Percentiles rank a stretch among this genome's conserved stretches.
These are phyloP conservation scores for Candida glucosophila DNA, from an alignment of 1,139 yeast genomes.

Conservation along the genomic window DNA sequence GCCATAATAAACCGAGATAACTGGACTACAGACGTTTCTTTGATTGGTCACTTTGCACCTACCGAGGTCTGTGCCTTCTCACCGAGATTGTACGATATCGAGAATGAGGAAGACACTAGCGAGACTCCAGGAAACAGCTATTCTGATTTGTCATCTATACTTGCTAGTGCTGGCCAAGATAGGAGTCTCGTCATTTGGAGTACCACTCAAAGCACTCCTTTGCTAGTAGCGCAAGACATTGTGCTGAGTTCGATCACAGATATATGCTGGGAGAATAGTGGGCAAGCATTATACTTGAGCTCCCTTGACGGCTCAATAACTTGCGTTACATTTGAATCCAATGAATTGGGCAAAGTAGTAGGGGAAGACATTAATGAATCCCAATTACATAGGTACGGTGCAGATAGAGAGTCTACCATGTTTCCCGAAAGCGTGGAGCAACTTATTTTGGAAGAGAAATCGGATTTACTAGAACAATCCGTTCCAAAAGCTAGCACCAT, in stretches of 20 bases:
- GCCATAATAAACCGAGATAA: conserved; percentile 83
- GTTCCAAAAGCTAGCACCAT: conserved; percentile 2
- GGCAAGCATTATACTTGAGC: conserved; percentile 59
- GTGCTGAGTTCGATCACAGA: conserved; percentile 61
- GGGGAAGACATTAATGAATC: conserved; percentile 57
- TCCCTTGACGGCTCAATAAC: conserved; percentile 83
- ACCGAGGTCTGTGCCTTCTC: conserved; percentile 90
- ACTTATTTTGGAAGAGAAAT: conserved; percentile 58
- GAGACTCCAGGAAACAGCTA: conserved; percentile 11
- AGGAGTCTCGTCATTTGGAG: conserved; percentile 65
- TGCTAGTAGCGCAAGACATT: conserved; percentile 57
- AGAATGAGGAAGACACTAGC: conserved; percentile 4
- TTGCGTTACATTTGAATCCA: conserved; percentile 54
- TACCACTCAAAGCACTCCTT: conserved; percentile 51
- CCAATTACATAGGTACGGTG: conserved; percentile 78
- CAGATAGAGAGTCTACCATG: conserved; percentile 72
- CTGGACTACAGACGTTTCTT: conserved; percentile 83
- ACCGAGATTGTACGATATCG: conserved; percentile 51
- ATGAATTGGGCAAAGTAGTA: conserved; percentile 69
- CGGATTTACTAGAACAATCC: conserved; percentile 12
- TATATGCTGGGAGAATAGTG: conserved; percentile 73
- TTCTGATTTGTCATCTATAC: conserved; percentile 26
- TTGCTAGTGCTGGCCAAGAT: conserved; percentile 80
- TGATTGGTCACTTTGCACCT: conserved; percentile 95
- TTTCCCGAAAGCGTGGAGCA: conserved; percentile 87